Evolutionary conservation across 2,329 filamentous ascomycete species (phyloP).

Genomic region (Erysiphe neolycopersici): DNA sequence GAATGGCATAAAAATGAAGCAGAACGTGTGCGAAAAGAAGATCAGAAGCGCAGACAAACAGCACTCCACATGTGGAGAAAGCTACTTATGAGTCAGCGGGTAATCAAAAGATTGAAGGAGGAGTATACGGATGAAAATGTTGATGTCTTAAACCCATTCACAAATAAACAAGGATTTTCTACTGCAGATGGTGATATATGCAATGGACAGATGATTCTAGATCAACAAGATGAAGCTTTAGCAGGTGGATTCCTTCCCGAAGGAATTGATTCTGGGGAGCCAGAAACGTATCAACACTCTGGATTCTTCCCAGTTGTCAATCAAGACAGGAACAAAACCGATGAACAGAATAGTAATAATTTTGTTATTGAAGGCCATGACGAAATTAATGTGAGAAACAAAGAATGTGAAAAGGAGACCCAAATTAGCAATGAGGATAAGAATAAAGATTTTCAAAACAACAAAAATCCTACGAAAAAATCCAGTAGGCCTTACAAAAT

Average conservation of each 20-base stretch:
- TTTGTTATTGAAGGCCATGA: constrained; percentile 10
- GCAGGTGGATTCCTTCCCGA: constrained; percentile 35
- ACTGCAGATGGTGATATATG: constrained; percentile 10
- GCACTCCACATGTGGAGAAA: constrained; percentile 61
- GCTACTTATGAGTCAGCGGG: constrained; percentile 62
- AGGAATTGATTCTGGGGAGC: constrained; percentile 23
- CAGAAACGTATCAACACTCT: constrained; percentile 2
- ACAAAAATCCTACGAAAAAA: neutral
- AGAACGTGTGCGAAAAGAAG: constrained; percentile 51
- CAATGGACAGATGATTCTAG: constrained; percentile 9
- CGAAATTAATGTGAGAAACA: constrained; percentile 1
- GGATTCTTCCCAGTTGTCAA: constrained; percentile 12
- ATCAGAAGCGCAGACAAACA: constrained; percentile 52
- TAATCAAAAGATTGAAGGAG: constrained; percentile 46
- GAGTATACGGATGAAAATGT: constrained; percentile 42
- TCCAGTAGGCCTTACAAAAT: neutral
- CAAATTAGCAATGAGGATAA: constrained; percentile 4
- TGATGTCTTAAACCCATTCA: constrained; percentile 28
- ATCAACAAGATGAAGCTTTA: constrained; percentile 21
- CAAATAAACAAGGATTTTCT: constrained; percentile 16
- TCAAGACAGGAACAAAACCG: constrained; percentile 8
- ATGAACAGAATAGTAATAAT: constrained; percentile 6
- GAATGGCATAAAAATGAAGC: constrained; percentile 55
- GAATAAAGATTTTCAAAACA: neutral
- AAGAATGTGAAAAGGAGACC: neutral